Evolutionary conservation across 495 filamentous ascomycete genomes (phyloP).

Genomic region (Penicillium taxi): DNA sequence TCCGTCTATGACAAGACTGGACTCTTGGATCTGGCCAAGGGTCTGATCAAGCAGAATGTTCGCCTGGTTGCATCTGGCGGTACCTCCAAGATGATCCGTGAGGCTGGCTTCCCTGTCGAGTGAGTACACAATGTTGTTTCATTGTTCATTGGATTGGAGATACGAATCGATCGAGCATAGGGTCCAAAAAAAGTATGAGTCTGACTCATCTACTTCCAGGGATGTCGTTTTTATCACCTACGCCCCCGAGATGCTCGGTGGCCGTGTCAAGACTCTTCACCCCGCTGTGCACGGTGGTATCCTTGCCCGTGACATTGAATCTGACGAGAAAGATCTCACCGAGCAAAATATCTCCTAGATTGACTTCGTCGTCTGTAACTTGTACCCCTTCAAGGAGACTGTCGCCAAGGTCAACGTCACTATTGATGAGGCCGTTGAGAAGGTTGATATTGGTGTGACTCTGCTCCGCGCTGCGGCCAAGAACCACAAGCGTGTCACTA

Average conservation of each 20-base stretch:
- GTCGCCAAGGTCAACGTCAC: constrained; percentile 95
- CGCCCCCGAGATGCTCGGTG: constrained; percentile 93
- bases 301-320: constrained; percentile 81
- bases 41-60: constrained; percentile 81
- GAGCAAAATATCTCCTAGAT: constrained; percentile 97
- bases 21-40: constrained; percentile 90
- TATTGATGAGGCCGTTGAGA: constrained; percentile 90
- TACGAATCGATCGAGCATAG: too few relatives aligned
- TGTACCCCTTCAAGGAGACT: constrained; percentile 98
- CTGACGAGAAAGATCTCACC: constrained; percentile 92
- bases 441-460: constrained; percentile 97
- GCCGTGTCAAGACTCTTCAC: constrained; percentile 95
- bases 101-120: constrained; percentile 90
- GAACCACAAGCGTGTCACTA: constrained; percentile 91
- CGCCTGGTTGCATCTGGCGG: constrained; percentile 89
- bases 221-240: constrained; percentile 96
- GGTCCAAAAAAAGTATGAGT: too few relatives aligned
- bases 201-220: constrained; percentile 44
- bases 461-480: constrained; percentile 94
- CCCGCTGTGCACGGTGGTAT: constrained; percentile 91
- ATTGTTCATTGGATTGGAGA: constrained; percentile 12
- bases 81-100: constrained; percentile 88
- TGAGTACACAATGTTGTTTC: too few relatives aligned
- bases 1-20: constrained; percentile 99
- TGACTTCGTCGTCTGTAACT: constrained; percentile 96